These are phyloP conservation scores for Ogataea polymorpha DNA, from an alignment of 805 yeast species.

Conservation along the genomic window DNA sequence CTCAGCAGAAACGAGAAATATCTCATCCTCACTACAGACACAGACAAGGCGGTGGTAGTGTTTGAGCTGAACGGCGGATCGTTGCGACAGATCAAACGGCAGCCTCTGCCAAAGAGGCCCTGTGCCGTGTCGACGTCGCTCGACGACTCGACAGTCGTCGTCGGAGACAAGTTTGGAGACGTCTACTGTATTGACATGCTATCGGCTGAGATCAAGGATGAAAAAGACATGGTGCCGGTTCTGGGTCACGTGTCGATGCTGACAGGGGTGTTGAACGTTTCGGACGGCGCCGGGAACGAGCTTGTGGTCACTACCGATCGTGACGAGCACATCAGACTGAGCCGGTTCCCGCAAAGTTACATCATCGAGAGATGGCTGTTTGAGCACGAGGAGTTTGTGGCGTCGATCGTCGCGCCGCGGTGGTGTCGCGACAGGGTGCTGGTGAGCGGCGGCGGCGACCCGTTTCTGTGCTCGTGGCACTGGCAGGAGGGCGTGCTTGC, in stretches of 20 bases:
- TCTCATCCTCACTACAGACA: slow-evolving; percentile 72
- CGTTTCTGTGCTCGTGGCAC: slow-evolving; percentile 68
- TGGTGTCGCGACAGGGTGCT: slow-evolving; percentile 48
- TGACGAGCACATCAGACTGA: slow-evolving; percentile 90
- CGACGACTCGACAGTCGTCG: slow-evolving; percentile 49
- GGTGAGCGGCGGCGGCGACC: slow-evolving; percentile 92
- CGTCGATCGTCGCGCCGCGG: slow-evolving; percentile 55
- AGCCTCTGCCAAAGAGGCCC: slow-evolving; percentile 89
- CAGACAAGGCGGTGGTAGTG: slow-evolving; percentile 75
- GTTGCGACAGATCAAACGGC: slow-evolving; percentile 53
- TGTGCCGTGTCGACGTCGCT: slow-evolving; percentile 64
- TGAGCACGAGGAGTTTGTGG: slow-evolving; percentile 83
- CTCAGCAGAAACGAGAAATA: slow-evolving; percentile 51
- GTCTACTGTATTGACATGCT: slow-evolving; percentile 62
- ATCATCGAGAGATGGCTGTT: slow-evolving; percentile 80
- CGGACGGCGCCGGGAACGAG: slow-evolving; percentile 40
- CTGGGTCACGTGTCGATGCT: slow-evolving; percentile 97
- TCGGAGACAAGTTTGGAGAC: slow-evolving; percentile 97
- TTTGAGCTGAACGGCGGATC: slow-evolving; percentile 39
- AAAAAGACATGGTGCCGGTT: slow-evolving; percentile 59
- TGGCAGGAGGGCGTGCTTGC: slow-evolving; percentile 51
- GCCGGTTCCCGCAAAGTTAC: slow-evolving; percentile 74
- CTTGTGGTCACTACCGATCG: slow-evolving; percentile 80
- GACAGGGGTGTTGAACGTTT: slow-evolving; percentile 60
- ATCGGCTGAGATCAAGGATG: slow-evolving; percentile 33